Conservation (phyloP, 352 stramenopile genomes). For the Globisporangium nunn region DNA sequence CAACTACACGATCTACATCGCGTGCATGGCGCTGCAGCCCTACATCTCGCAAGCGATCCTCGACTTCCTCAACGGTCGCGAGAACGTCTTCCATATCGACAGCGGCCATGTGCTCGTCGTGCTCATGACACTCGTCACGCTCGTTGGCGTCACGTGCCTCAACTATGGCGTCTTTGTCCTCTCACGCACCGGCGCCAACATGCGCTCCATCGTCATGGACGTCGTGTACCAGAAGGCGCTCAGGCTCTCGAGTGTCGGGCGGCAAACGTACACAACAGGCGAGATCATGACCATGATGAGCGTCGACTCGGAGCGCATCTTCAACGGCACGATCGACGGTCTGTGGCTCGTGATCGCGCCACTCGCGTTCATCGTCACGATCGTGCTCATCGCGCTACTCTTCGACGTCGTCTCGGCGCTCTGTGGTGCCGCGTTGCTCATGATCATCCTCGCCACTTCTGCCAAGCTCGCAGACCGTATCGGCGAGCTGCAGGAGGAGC, state of each 20-base stretch:
- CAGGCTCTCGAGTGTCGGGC: constrained; percentile 6
- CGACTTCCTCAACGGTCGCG: constrained; percentile 12
- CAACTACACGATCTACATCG: too few species aligned
- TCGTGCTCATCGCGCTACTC: constrained; percentile 13
- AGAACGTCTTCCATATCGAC: constrained; percentile 7
- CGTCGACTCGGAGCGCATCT: constrained; percentile 23
- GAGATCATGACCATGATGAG: constrained; percentile 20
- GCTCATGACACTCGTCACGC: constrained; percentile 12
- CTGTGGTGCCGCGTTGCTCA: constrained; percentile 1
- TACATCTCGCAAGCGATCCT: constrained; percentile 19
- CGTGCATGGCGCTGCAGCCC: constrained; percentile 12
- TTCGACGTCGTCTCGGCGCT: constrained; percentile 4
- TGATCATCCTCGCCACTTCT: constrained; percentile 3
- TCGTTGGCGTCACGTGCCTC: constrained; percentile 15
- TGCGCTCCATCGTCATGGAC: constrained; percentile 17
- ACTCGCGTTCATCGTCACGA: constrained; percentile 11
- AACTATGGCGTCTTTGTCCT: constrained; percentile 18
- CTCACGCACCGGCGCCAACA: constrained; percentile 16
- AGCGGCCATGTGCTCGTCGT: constrained; percentile 19
- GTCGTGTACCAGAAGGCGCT: constrained; percentile 19
- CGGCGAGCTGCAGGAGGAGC: constrained; percentile 5
- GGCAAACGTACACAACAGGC: constrained; percentile 13
- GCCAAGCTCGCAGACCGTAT: too few species aligned
- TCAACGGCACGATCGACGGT: constrained; percentile 10
- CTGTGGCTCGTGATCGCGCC: constrained; percentile 8